Evolutionary conservation across 116 monocot genomes (phyloP), one percentile per base, ranked within the genome.

Genomic region (Posidonia oceanica): DNA sequence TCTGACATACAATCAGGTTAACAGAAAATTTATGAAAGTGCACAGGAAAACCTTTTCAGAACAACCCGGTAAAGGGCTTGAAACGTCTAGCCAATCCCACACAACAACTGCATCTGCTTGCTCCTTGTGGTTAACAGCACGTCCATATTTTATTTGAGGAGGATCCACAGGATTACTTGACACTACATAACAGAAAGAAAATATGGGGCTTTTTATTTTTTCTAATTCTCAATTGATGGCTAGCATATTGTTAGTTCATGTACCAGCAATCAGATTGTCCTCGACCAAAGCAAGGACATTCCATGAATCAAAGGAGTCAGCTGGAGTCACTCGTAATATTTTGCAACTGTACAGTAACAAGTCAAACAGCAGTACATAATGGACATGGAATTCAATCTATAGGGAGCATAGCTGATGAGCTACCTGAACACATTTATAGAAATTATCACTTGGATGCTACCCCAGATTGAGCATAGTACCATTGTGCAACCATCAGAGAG

Each of bases 191-290:
- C 1, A 72, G 22, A 62, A 67, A 18, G 29, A 40, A 39, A 8
- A 38, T 54, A 11, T n/a, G 20, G 23, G 22, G 44, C 5, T 17
- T 68, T 39, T 64, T 36, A 37, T 29, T 62, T 1, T 62, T 64
- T 64, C 38, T n/a, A 3, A 64, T 41, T 64, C 10, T 29, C 21
- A 41, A 23, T 23, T 37, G 17, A 39, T 41, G 15, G 4, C 16
- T 64, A 17, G n/a, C 37, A 64, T 20, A 61, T 61, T 21, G 23
- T 61, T 18, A 58, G 14, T 52, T 22, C 18, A 55, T 42, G 15
- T 91, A 97, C 97, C 85, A 63, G 97, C 85, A 83, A 97, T 77
- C 78, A 97, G 82, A 77, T 87, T 80, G 69, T 92, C 82, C 60
- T 79, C 84, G 75, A 92, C 92, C 52, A 97, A 63, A 61, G 97